phyloP scores from a whole-genome alignment of 768 basidiomycete genomes.

The Clavulina sp. region DNA sequence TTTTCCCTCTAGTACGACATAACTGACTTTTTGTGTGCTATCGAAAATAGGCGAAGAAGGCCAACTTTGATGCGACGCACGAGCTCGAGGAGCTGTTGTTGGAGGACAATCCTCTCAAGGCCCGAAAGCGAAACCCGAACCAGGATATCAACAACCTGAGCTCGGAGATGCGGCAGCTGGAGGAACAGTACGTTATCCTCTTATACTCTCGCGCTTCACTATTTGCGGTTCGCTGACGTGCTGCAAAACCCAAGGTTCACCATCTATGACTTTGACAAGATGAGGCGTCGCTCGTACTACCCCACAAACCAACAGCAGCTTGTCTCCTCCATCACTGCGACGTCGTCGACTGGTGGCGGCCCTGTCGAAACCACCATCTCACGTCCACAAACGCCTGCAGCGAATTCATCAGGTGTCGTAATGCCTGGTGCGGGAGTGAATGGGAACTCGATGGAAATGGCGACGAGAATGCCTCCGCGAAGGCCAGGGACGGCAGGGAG shows the following conservation, averaged over 20 bases:
- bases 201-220: neutral
- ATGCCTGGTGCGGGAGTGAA: no score
- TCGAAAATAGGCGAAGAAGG: conserved; percentile 70
- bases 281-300: conserved; percentile 82
- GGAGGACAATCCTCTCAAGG: conserved; percentile 94
- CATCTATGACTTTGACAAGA: conserved; percentile 82
- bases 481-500: neutral
- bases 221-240: neutral
- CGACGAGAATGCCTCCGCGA: no score
- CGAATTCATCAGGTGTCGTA: no score
- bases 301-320: conserved; percentile 54
- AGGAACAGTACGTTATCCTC: conserved; percentile 59
- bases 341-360: conserved; percentile 5
- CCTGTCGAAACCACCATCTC: no score
- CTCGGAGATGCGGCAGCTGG: conserved; percentile 92
- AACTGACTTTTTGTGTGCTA: conserved; percentile 1
- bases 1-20: neutral
- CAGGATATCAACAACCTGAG: conserved; percentile 76
- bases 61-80: conserved; percentile 97
- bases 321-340: conserved; percentile 40
- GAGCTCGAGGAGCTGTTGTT: conserved; percentile 90
- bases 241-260: conserved; percentile 43
- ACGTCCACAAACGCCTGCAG: no score
- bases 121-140: conserved; percentile 76
- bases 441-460: no score